These are phyloP conservation scores for Chaetomium fimeti DNA, from an alignment of 495 filamentous ascomycete species.

Conservation along the genomic window DNA sequence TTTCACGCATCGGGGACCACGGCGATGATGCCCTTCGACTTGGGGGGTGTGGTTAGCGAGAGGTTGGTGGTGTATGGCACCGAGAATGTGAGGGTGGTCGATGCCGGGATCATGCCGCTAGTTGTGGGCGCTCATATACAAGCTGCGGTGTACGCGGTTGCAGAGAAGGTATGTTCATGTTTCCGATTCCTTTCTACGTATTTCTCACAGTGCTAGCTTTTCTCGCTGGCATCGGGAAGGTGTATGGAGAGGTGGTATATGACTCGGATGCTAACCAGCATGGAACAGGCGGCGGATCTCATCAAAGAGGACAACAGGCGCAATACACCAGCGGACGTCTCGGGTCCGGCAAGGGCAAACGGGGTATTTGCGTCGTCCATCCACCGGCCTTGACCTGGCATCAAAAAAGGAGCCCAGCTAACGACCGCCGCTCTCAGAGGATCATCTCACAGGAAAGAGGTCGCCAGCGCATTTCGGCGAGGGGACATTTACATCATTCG, in stretches of 20 bases:
- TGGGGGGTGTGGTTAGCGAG: constrained; percentile 49
- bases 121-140: constrained; percentile 48
- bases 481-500: background rate
- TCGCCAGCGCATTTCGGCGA: background rate
- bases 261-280: background rate
- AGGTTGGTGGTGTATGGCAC: constrained; percentile 51
- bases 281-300: constrained; percentile 3
- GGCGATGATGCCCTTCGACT: constrained; percentile 44
- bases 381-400: background rate
- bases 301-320: constrained; percentile 16
- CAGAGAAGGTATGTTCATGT: constrained; percentile 44
- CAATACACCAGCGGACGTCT: background rate
- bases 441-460: too few species aligned
- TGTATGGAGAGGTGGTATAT: background rate
- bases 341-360: background rate
- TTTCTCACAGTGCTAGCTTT: background rate
- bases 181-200: background rate
- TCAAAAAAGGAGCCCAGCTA: background rate
- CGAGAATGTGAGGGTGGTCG: constrained; percentile 44
- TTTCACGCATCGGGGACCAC: constrained; percentile 42
- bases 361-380: background rate
- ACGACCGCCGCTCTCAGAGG: background rate
- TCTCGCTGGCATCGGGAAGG: too few species aligned
- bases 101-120: constrained; percentile 53
- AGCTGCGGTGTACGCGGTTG: constrained; percentile 54